A percentile compares a stretch with the other conserved stretches of the same genome.
Conservation (phyloP, 129 eudicot species). For the Saussurea involucrata region DNA sequence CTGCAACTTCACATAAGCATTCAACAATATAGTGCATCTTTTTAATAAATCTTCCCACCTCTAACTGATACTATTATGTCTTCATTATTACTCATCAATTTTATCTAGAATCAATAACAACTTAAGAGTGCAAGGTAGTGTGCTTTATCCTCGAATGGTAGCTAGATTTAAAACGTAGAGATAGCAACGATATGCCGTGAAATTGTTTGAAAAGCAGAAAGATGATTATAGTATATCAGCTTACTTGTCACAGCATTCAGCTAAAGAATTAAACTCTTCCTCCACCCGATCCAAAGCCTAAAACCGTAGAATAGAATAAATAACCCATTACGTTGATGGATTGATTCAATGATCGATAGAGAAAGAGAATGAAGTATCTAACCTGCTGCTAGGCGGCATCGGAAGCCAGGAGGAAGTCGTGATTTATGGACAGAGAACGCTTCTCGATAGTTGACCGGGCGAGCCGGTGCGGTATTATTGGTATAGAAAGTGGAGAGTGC, state of each 20-base stretch:
- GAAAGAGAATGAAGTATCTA: neutral
- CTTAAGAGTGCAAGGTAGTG: neutral
- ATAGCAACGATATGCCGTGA: neutral
- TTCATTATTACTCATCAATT: neutral
- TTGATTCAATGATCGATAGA: neutral
- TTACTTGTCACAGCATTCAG: slow-evolving; percentile 90
- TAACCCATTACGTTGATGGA: neutral
- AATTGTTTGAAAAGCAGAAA: neutral
- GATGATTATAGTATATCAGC: neutral
- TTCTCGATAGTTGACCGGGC: slow-evolving; percentile 92
- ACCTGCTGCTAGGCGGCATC: slow-evolving; percentile 74
- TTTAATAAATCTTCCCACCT: slow-evolving; percentile 3
- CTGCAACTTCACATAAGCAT: no score
- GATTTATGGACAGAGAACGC: slow-evolving; percentile 75
- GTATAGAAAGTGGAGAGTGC: slow-evolving; percentile 78
- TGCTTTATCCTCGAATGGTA: neutral
- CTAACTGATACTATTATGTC: neutral
- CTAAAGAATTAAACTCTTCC: slow-evolving; percentile 78
- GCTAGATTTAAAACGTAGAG: neutral
- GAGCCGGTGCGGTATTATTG: slow-evolving; percentile 65
- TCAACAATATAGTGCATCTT: no score
- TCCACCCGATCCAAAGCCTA: slow-evolving; percentile 96
- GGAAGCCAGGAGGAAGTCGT: slow-evolving; percentile 79
- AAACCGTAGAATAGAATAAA: neutral
- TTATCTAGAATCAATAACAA: neutral